Evolutionary conservation across 2,329 filamentous ascomycete genomes (phyloP), one percentile per base, ranked within the genome.

Genomic region (Scedosporium aurantiacum): DNA sequence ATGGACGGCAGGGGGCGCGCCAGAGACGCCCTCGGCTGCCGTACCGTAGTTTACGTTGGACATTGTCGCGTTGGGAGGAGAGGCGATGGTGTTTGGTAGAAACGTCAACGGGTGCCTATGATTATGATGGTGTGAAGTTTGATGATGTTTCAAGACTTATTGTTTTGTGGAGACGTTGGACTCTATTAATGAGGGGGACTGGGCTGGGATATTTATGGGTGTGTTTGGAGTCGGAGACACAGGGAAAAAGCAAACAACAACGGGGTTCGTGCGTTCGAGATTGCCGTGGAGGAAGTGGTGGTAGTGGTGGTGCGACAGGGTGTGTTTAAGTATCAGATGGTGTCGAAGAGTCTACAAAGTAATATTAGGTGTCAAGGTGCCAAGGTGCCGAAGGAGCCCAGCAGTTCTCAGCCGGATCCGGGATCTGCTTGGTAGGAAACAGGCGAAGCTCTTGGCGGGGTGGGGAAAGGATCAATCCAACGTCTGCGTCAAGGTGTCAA

Each of bases 11-110:
- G 57, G 27, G 4, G 27, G 6, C 54, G 37, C 60, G 45, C 32
- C 37, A 12, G 32, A 37, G 60, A 7, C 23, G 41, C 28, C 56
- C n/a, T 40, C 41, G 14, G 23, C 21, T 58, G 40, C n/a, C 18
- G 37, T 57, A 23, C 52, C 52, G 52, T 57, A 47, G 52, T 57
- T 57, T 40, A 57, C 55, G 23, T 47, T 57, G 18, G 50, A 28
- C 37, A 47, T 56, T 56, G 52, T 57, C 7, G n/a, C 21, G 18
- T 32, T 18, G 25, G 16, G 32, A 37, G 10, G 32, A 37, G 16
- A 52, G 4, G 5, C n/a, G 40, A 27, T 25, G 21, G 18, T n/a
- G 25, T 32, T 56, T 10, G 54, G 32, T 37, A 37, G 32, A 37
- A 12, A 37, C 32, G 32, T 37, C 32, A 37, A 37, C 32, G 32